Conservation (phyloP, 305 asterid species). For the Fraxinus platypoda region DNA sequence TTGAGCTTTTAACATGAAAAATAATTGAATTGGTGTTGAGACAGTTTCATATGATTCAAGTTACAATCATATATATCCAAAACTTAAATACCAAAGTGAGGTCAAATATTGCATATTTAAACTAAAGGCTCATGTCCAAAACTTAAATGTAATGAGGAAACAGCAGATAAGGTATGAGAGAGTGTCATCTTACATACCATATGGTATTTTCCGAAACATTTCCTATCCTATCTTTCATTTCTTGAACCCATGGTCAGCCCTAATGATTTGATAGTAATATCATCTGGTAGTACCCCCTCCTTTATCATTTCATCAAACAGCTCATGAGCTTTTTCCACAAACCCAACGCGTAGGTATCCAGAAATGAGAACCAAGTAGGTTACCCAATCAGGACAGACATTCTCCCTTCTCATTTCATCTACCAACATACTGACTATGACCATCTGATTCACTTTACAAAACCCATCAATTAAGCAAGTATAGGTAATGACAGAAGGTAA, state of each 20-base stretch:
- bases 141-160: background rate
- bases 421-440: constrained; percentile 33
- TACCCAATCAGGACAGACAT: constrained; percentile 39
- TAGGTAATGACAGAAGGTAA: constrained; percentile 57
- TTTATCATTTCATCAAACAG: constrained; percentile 32
- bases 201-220: background rate
- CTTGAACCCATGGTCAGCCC: background rate
- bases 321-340: constrained; percentile 30
- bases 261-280: background rate
- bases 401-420: constrained; percentile 37
- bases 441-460: constrained; percentile 35
- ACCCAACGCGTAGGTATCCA: constrained; percentile 40
- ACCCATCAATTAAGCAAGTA: constrained; percentile 58
- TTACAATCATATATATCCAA: background rate
- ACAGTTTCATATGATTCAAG: background rate
- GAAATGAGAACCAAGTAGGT: constrained; percentile 42
- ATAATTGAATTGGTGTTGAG: background rate
- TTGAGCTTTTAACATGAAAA: background rate
- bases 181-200: background rate
- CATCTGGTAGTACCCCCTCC: constrained; percentile 30
- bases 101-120: background rate
- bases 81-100: background rate
- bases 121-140: background rate
- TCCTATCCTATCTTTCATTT: background rate
- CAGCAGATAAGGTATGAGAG: background rate